Evolutionary conservation across 108 stramenopile genomes (phyloP), one percentile per base, ranked within the genome.

Genomic region (Heterococcus sp.): DNA sequence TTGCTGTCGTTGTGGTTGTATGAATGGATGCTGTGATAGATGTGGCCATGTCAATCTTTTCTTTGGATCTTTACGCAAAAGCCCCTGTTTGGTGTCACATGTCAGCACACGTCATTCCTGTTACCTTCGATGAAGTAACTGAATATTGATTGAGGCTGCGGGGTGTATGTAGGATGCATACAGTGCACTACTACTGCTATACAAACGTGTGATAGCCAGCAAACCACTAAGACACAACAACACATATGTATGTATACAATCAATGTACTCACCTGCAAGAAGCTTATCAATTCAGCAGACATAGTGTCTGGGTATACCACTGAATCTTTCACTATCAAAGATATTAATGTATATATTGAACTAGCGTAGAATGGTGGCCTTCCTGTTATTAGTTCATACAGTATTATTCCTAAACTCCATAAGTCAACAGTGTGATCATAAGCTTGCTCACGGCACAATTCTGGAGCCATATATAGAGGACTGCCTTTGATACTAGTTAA

Each of bases 401-500:
- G 64, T 70, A 92, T 91, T 1, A 91, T 88, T 0, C 91, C 91
- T 26, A 91, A 84, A 4, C 73, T 67, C 91, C 91, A 92, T 5
- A 92, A 78, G 75, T 92, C 91, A 1, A 86, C 89, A 28, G 88
- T 86, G 37, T 87, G 87, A 74, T 90, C 87, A 76, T 91, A 91
- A 8, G 90, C 89, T 80, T 90, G 87, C 77, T 92, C 89, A 46
- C 86, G 86, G 2, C 91, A 89, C 37, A 92, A 75, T 74, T 92
- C 91, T 1, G 90, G 90, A 11, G 89, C 88, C 91, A 92, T 92
- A 75, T 92, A 92, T 30, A 92, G 77, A 3, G 91, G 91, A 29
- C 90, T 92, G 26, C 91, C 91, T 68, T 91, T 91, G 63, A 91
- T 90, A 36, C 89, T 89, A 2, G 91, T 91, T n/a, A 91, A 71